Evolutionary conservation across 2,329 filamentous ascomycete genomes (phyloP), one percentile per base, ranked within the genome.

Genomic region (Fusarium heterosporum): DNA sequence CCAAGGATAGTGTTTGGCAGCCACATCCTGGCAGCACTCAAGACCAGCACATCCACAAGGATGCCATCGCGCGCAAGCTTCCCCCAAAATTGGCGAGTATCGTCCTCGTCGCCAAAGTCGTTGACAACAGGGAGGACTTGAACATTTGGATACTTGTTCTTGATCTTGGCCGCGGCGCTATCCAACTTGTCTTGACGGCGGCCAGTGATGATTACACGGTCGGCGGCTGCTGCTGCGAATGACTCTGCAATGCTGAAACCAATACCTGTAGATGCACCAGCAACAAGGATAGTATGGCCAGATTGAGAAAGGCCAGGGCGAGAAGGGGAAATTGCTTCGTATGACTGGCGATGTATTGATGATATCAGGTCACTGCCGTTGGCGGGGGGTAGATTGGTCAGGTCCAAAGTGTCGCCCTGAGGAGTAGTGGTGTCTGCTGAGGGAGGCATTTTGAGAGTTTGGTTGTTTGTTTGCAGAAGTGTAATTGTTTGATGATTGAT

Each of bases 191-290:
- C 66, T 1, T 66, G 32, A 3, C 76, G 77, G 8, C 82, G 80
- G 5, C 78, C 80, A 1, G 78, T 62, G 25, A 85, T 75, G 30
- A 79, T 76, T 39, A 84, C 71, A 7, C 72, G 73, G 1, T 70
- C 39, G 1, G 80, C 78, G 0, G 74, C 74, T 0, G 83, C 83
- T 6, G 65, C 60, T 8, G 78, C 73, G 55, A 84, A 92, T 28
- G 87, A 79, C 46, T 83, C 81, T 3, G 89, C 57, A 17, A 62
- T 62, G 4, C 57, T 62, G 7, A 56, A 42, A 10, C 59, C 59
- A n/a, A 62, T 62, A 1, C 59, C 59, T 1, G 59, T 62, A 1
- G 59, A 62, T 1, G 57, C 59, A 8, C 57, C 57, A 3, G 57
- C 49, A 7, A 62, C 49, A 2, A 62, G 36, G 9, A 62, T 16